Conservation (phyloP, 2,329 filamentous ascomycete genomes). For the Colletotrichum shisoi region DNA sequence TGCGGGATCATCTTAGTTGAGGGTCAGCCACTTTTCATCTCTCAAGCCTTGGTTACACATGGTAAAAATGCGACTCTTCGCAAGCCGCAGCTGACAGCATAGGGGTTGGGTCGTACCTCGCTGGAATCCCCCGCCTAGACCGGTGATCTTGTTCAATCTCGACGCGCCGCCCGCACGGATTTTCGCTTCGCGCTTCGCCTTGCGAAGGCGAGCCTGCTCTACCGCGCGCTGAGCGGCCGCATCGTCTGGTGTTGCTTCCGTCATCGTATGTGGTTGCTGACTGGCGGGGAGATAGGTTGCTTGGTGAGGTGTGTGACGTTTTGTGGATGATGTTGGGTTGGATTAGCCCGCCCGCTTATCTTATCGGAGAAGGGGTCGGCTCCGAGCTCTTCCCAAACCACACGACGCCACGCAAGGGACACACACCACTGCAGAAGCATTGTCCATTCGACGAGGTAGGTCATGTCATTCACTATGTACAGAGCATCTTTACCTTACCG, state of each 20-base stretch:
- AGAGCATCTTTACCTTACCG: too few relatives aligned
- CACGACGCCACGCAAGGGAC: background rate
- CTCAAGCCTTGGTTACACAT: background rate
- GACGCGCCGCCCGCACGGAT: slow-evolving; percentile 74
- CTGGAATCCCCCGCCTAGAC: slow-evolving; percentile 67
- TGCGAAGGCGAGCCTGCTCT: slow-evolving; percentile 76
- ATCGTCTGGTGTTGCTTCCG: slow-evolving; percentile 55
- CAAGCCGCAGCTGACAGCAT: background rate
- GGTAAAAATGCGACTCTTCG: background rate
- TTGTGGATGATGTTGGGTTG: slow-evolving; percentile 30
- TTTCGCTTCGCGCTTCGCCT: slow-evolving; percentile 81
- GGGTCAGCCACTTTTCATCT: background rate
- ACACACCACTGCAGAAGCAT: background rate
- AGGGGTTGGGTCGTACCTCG: slow-evolving; percentile 48
- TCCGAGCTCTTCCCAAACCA: background rate
- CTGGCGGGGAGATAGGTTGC: slow-evolving; percentile 14
- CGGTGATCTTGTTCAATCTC: slow-evolving; percentile 77
- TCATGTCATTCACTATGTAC: background rate
- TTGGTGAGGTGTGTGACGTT: slow-evolving; percentile 29
- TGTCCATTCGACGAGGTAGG: background rate
- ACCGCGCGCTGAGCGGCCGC: slow-evolving; percentile 61
- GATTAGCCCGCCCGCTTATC: slow-evolving; percentile 33
- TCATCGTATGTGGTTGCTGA: slow-evolving; percentile 47
- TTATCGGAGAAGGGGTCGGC: slow-evolving; percentile 35
- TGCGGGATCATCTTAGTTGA: slow-evolving; percentile 11